Base-by-base conservation (phyloP, 768 basidiomycete species). In the Megacollybia marginata region DNA sequence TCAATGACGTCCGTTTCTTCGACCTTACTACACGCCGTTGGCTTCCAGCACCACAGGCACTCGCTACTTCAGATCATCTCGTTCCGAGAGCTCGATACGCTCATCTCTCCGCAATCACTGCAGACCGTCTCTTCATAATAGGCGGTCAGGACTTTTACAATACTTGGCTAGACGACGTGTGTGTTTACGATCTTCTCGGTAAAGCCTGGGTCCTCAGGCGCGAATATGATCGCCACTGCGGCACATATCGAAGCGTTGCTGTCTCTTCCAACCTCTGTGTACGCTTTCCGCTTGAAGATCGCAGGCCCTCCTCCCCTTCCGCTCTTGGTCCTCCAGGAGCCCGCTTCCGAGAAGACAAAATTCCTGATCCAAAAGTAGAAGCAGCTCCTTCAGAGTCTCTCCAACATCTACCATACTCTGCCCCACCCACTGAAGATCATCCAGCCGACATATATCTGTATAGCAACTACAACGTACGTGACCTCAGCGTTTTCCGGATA, bases 131-230 rank as follows among this genome's bases (percentile, higher is more conserved):
- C 33, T 87, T 94, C 63, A 78, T 99, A 58, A 91, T 96, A 46
- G 95, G 96, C 5, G 95, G 95, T 0, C 95, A 99, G 62, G 92
- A 98, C 63, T 79, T 96, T 53, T 81, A 80, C 57, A 95, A 95
- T 59, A 85, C 85, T 44, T 97, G 93, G 88, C 74, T 95, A 20
- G 90, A 97, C 65, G 92, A 97, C 54, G 79, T 95, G 48, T 86
- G 90, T 62, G 87, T 95, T 7, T 93, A 85, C 55, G 92, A 97
- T 62, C 75, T 98, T 34, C 62, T 72, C 12, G 66, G 69, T 12
- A 79, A 79, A 62, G 70, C 75, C 6, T 98, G 95, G 94, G 76
- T 90, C 0, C 83, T 85, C 58, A 73, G 79, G 33, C 82, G 85
- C 45, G 80, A 82, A 52, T 92, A 92, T 57, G 88, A 88, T 1